A percentile compares a stretch with the other conserved stretches of the same genome.
phyloP scores from a whole-genome alignment of 805 yeast genomes.

The Monosporozyma yasuniensis region DNA sequence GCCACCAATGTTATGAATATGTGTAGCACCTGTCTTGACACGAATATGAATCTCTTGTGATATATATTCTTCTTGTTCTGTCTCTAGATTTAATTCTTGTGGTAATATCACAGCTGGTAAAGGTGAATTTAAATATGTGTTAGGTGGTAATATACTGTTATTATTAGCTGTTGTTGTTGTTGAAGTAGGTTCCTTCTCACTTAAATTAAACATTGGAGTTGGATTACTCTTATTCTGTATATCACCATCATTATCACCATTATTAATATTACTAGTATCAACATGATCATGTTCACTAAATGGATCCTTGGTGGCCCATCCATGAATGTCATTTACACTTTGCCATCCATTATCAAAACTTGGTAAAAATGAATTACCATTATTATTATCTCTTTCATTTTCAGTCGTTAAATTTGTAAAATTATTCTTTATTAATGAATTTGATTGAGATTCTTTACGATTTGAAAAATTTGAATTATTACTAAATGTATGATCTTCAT shows the following conservation, averaged over 20 bases:
- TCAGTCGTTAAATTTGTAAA: not conserved
- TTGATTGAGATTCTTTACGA: not conserved
- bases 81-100: constrained; percentile 4
- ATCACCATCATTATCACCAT: not conserved
- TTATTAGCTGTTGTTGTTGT: too few species aligned
- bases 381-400: not conserved
- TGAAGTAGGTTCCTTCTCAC: not conserved
- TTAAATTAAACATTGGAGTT: constrained; percentile 1
- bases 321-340: constrained; percentile 28
- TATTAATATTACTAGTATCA: too few species aligned
- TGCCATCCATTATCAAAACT: constrained; percentile 22
- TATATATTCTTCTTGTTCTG: constrained; percentile 9
- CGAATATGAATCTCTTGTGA: constrained; percentile 33
- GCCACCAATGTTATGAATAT: constrained; percentile 37
- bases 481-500: not conserved
- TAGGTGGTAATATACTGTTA: not conserved
- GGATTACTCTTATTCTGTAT: not conserved
- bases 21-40: constrained; percentile 35
- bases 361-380: constrained; percentile 5
- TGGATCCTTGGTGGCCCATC: constrained; percentile 6
- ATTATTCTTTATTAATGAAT: not conserved
- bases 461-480: not conserved
- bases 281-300: not conserved
- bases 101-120: not conserved
- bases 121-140: not conserved